Base-by-base conservation (phyloP, 306 rosid genomes). In the Rosa lucieae region DNA sequence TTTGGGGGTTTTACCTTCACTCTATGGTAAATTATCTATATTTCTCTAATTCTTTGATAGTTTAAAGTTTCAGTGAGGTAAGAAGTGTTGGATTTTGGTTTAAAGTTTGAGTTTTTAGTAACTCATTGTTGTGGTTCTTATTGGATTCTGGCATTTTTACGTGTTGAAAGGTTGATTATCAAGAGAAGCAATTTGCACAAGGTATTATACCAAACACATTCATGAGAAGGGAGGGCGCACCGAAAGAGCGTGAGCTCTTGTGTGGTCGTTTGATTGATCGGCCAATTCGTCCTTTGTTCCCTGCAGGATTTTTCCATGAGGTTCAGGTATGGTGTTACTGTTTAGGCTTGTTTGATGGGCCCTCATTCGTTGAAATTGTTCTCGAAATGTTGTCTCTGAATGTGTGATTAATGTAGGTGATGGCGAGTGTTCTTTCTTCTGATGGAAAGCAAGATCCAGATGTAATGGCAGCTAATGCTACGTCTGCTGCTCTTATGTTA, bases 401-500 rank as follows among this genome's bases (percentile, higher is more conserved):
- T 58, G 49, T 46, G 56, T 77, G 77, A 43, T 42, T 46, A 5
- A 32, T 65, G 26, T 84, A 93, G 99, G 96, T 93, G 77, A 89
- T 69, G 84, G 97, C 98, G 51, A 93, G 96, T 85, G 96, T 95
- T 69, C 97, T 91, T 77, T 95, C 97, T 68, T 95, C 92, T 6
- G 96, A 95, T 85, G 98, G 98, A 77, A 86, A 84, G 48, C 98
- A 91, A 86, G 98, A 92, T 77, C 98, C 99, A 3, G 98, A 89
- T 89, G 96, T 95, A 49, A 75, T 92, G 87, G 98, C 97, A 47
- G 94, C 98, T 58, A 95, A 95, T 85, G 93, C 97, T 5, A 79
- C 99, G 42, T 95, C 99, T 0, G 91, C 97, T 79, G 99, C 99
- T 21, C 98, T 95, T 79, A 95, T 93, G 98, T 78, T 95, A 83